Conservation (phyloP, 2,329 filamentous ascomycete species). For the Aspergillus luchuensis region DNA sequence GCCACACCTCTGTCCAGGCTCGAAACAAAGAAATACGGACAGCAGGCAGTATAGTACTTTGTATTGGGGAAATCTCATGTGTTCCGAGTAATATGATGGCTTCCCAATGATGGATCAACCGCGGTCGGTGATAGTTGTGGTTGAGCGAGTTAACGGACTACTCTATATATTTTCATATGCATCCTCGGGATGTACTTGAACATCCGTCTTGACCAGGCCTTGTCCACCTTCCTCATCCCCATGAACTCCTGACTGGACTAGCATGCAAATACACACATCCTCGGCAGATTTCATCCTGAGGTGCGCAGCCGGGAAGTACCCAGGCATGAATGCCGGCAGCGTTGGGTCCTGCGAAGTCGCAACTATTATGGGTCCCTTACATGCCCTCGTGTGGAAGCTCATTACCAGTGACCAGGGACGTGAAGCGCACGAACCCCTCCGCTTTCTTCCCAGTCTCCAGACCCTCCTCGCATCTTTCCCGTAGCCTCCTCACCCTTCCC, state of each 20-base stretch:
- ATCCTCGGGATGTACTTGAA: neutral
- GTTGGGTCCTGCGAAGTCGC: neutral
- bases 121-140: neutral
- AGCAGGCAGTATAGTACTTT: neutral
- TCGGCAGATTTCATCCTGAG: neutral
- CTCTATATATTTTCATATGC: neutral
- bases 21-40: no score
- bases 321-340: neutral
- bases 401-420: conserved; percentile 34
- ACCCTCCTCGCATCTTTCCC: conserved; percentile 41
- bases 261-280: neutral
- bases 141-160: neutral
- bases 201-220: neutral
- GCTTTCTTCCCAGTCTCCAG: conserved; percentile 33
- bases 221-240: neutral
- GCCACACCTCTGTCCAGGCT: neutral
- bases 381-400: conserved; percentile 9
- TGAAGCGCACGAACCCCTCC: conserved; percentile 43
- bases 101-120: neutral
- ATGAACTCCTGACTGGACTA: neutral
- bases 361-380: conserved; percentile 2
- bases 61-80: no score
- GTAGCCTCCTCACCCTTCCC: conserved; percentile 41
- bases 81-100: neutral
- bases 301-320: neutral